Conservation (phyloP, 306 rosid genomes). For the Begonia masoniana region DNA sequence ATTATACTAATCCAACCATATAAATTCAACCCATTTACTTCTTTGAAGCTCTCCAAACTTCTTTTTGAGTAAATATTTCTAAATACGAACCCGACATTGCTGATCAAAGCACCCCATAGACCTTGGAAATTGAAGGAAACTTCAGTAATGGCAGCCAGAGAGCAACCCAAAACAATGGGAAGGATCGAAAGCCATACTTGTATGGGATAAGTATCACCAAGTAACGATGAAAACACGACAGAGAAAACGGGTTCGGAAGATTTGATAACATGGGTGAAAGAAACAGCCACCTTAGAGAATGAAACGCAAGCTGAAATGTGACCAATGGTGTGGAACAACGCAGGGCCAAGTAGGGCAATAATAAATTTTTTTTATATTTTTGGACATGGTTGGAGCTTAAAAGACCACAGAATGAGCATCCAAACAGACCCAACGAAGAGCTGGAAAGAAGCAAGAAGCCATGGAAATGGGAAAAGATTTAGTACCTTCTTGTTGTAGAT, state of each 20-base stretch:
- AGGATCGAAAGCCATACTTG: constrained; percentile 86
- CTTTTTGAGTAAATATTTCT: constrained; percentile 79
- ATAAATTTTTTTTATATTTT: constrained; percentile 63
- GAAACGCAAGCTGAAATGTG: constrained; percentile 95
- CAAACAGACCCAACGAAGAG: constrained; percentile 82
- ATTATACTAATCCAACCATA: constrained; percentile 72
- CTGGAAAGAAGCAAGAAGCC: constrained; percentile 96
- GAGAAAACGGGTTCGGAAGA: constrained; percentile 90
- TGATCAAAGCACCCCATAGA: constrained; percentile 74
- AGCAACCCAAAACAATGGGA: constrained; percentile 85
- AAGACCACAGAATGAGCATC: constrained; percentile 76
- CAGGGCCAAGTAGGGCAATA: constrained; percentile 84
- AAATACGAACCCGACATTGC: constrained; percentile 84
- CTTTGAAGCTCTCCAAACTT: constrained; percentile 67
- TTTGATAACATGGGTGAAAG: constrained; percentile 94
- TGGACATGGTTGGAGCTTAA: constrained; percentile 72
- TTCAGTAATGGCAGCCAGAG: constrained; percentile 79
- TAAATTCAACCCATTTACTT: constrained; percentile 74
- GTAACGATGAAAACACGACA: constrained; percentile 53
- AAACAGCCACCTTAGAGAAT: constrained; percentile 89
- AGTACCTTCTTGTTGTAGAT: constrained; percentile 78
- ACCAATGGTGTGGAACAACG: constrained; percentile 89
- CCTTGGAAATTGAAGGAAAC: constrained; percentile 80
- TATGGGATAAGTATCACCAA: constrained; percentile 70
- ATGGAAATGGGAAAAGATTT: constrained; percentile 72